Conservation (phyloP, 2,329 filamentous ascomycete genomes). For the Paraconiothyrium brasiliense region DNA sequence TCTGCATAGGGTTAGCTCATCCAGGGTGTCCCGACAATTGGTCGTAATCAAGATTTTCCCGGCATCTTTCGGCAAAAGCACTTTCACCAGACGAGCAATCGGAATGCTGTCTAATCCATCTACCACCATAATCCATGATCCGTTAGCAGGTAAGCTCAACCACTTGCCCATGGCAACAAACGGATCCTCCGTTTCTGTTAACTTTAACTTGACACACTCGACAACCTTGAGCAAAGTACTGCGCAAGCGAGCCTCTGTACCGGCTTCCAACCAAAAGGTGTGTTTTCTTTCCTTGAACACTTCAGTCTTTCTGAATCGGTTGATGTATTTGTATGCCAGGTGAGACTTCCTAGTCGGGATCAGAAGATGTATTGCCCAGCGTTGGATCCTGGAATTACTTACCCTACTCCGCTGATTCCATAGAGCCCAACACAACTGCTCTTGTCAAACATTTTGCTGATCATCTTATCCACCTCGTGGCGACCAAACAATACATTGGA, state of each 20-base stretch:
- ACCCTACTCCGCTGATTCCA: constrained; percentile 3
- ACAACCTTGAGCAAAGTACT: background rate
- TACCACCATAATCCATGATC: constrained; percentile 10
- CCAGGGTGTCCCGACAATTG: background rate
- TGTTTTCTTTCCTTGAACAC: constrained; percentile 1
- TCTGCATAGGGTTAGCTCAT: background rate
- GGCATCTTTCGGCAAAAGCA: background rate
- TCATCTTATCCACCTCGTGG: background rate
- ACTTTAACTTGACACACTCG: background rate
- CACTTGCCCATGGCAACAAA: background rate
- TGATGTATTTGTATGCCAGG: constrained; percentile 7
- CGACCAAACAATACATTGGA: background rate
- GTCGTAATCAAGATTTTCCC: constrained; percentile 9
- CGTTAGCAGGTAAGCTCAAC: background rate
- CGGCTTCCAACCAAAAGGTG: constrained; percentile 16
- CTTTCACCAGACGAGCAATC: background rate
- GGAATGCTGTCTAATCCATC: constrained; percentile 3
- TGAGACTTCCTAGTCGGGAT: constrained; percentile 17
- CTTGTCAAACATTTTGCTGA: background rate
- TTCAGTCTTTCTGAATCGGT: background rate
- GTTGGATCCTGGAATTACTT: too few relatives aligned
- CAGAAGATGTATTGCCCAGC: too few relatives aligned
- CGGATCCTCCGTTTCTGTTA: background rate
- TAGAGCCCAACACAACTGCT: background rate
- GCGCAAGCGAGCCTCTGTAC: background rate